A percentile compares a stretch with the other conserved stretches of the same genome.
phyloP scores from a whole-genome alignment of 2,329 filamentous ascomycete genomes.

The Westerdykella ornata region DNA sequence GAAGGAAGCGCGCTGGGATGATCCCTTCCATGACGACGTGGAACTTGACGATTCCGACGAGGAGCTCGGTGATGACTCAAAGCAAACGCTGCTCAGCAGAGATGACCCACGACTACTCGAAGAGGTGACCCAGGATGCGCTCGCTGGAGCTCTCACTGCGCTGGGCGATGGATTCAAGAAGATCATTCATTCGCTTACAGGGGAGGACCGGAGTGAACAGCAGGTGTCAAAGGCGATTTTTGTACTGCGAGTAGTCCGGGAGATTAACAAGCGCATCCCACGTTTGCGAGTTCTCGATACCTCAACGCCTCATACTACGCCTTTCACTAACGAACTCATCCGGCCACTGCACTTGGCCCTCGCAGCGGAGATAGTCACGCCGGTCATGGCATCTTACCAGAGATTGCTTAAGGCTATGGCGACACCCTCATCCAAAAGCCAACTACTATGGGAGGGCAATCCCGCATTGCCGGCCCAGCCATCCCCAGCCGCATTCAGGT shows the following conservation, averaged over 20 bases:
- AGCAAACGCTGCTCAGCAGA: slow-evolving; percentile 61
- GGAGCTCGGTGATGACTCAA: slow-evolving; percentile 60
- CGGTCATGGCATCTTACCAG: slow-evolving; percentile 40
- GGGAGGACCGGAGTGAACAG: slow-evolving; percentile 21
- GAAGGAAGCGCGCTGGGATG: slow-evolving; percentile 65
- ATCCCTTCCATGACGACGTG: slow-evolving; percentile 66
- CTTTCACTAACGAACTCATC: slow-evolving; percentile 48
- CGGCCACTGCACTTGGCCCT: slow-evolving; percentile 59
- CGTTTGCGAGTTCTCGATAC: slow-evolving; percentile 27
- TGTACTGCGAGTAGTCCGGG: slow-evolving; percentile 65
- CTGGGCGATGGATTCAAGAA: slow-evolving; percentile 52
- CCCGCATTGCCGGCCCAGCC: slow-evolving; percentile 71
- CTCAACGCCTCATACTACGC: slow-evolving; percentile 18
- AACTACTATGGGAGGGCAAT: slow-evolving; percentile 72
- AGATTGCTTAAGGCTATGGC: slow-evolving; percentile 42
- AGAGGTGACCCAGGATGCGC: slow-evolving; percentile 51
- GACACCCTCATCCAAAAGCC: slow-evolving; percentile 51
- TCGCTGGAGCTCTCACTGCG: slow-evolving; percentile 52
- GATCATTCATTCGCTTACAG: slow-evolving; percentile 48
- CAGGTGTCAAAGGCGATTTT: slow-evolving; percentile 49
- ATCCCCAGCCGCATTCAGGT: slow-evolving; percentile 65
- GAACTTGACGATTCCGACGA: slow-evolving; percentile 65
- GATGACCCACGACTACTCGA: slow-evolving; percentile 63
- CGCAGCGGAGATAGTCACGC: slow-evolving; percentile 47
- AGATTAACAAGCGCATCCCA: slow-evolving; percentile 63